Evolutionary conservation across 192 early-diverging fungal species (phyloP).

Genomic region (Neocallimastix lanati): DNA sequence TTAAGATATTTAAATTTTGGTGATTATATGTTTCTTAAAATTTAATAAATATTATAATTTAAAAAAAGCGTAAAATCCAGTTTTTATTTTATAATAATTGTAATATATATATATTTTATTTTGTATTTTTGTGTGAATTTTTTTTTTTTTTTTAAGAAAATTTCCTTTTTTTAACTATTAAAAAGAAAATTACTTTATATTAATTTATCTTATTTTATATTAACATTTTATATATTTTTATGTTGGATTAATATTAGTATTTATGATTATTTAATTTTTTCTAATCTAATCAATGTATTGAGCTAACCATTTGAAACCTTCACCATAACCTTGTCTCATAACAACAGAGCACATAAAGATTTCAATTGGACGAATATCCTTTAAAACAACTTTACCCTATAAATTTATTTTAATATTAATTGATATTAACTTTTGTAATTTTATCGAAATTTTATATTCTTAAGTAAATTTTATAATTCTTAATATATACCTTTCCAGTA

Average conservation of each 20-base stretch:
- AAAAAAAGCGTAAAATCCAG: not conserved
- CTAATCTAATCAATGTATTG: slow-evolving; percentile 4
- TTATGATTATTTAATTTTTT: not conserved
- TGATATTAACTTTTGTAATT: too few relatives aligned
- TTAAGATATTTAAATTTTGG: not conserved
- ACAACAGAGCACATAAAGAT: slow-evolving; percentile 99
- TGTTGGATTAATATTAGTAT: not conserved
- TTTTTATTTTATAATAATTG: not conserved
- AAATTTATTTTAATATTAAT: too few relatives aligned
- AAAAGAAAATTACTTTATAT: too few relatives aligned
- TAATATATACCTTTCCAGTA: slow-evolving; percentile 59
- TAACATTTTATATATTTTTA: not conserved
- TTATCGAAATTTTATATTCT: too few relatives aligned
- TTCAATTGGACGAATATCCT: slow-evolving; percentile 90
- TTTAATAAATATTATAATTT: not conserved
- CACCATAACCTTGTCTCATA: slow-evolving; percentile 95
- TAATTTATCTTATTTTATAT: too few relatives aligned
- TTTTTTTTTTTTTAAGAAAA: not conserved
- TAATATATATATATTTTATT: not conserved
- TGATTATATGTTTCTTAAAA: not conserved
- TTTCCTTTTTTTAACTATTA: not conserved
- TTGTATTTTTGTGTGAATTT: not conserved
- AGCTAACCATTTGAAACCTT: slow-evolving; percentile 27
- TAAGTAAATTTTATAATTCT: not conserved
- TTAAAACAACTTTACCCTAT: slow-evolving; percentile 75